These are phyloP conservation scores for Diaporthe sp. DNA, from an alignment of 2,329 filamentous ascomycete species.

Conservation along the genomic window DNA sequence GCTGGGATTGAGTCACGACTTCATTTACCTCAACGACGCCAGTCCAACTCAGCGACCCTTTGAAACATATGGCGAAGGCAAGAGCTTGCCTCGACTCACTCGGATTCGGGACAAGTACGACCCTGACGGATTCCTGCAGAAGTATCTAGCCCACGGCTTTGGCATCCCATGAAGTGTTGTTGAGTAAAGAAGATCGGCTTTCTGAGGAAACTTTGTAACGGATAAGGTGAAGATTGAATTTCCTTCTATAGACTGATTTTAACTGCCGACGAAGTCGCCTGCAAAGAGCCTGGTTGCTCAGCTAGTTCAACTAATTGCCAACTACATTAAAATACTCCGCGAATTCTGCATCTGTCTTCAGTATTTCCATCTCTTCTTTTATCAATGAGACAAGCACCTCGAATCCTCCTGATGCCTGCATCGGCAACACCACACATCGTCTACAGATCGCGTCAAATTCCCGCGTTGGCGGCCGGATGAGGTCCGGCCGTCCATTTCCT, in stretches of 20 bases:
- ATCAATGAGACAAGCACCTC: neutral
- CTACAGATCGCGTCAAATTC: neutral
- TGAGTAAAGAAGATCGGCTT: neutral
- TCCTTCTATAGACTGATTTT: too few species aligned
- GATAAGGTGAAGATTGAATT: too few species aligned
- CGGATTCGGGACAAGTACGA: conserved; percentile 21
- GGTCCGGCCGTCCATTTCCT: neutral
- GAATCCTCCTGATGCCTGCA: neutral
- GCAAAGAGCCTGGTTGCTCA: neutral
- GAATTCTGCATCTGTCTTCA: neutral
- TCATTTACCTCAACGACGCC: conserved; percentile 22
- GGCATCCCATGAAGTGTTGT: neutral
- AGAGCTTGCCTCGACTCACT: neutral
- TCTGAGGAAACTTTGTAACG: too few species aligned
- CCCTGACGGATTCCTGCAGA: neutral
- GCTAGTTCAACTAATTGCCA: neutral
- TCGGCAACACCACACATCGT: neutral
- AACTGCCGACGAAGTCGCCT: neutral
- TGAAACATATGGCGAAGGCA: conserved; percentile 8
- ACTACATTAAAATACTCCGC: neutral
- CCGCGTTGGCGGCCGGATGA: neutral
- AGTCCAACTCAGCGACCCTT: neutral
- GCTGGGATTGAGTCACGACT: neutral
- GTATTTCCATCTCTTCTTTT: neutral
- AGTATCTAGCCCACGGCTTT: conserved; percentile 17